Evolutionary conservation across 331 rosid genomes (phyloP), one percentile per base, ranked within the genome.

Genomic region (Malus hybrid): DNA sequence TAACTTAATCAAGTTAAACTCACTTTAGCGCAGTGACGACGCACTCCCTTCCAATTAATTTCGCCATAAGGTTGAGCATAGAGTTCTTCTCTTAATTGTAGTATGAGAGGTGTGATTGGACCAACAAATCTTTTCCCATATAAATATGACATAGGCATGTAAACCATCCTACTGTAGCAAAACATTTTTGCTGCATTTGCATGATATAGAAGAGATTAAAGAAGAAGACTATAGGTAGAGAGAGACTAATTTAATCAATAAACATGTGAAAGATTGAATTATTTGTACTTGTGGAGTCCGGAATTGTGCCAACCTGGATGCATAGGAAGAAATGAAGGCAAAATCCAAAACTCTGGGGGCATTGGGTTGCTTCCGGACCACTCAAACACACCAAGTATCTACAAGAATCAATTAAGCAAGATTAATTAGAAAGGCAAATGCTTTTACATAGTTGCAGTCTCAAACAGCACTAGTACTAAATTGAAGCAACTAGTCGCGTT

Each of bases 301-400:
- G 39, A 39, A 64, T 6, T n/a, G 16, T 29, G 19, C n/a, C 19
- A 64, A 82, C 89, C 85, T 77, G 87, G 87, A 80, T 86, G 81
- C 22, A 22, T 22, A 22, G 22, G 22, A 22, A 22, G 22, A 22
- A 22, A 22, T 22, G 22, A 22, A 22, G 22, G 22, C 22, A 22
- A 22, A 22, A 22, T 22, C 22, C 22, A 22, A 22, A 22, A 22
- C 22, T 22, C 22, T 22, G 22, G 22, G 22, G 22, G 22, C 22
- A 22, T 22, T 22, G 22, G 22, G 22, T 33, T 33, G 36, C 36
- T 33, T 33, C 36, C 36, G 7, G 36, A 33, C 36, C 36, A 33
- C 36, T 33, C 36, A 33, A 33, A 55, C 4, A 39, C 31, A 6
- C 93, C 85, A 32, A 81, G 57, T 32, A 81, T 66, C 84, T 80